Evolutionary conservation across 2,329 filamentous ascomycete genomes (phyloP).

Genomic region (Ophiostoma perfectum): DNA sequence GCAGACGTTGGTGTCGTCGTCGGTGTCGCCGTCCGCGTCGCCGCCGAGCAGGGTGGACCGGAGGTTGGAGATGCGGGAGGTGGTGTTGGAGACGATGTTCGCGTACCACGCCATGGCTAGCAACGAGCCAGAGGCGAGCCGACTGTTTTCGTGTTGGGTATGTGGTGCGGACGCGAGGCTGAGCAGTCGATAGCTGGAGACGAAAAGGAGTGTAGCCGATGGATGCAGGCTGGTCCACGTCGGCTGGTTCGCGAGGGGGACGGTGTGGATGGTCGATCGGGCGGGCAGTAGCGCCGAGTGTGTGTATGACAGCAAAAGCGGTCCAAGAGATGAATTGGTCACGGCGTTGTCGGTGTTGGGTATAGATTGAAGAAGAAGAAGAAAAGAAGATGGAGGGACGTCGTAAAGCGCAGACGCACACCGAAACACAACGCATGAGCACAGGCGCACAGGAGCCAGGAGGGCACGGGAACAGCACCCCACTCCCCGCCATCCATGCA

Average conservation of each 20-base stretch:
- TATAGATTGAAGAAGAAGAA: neutral
- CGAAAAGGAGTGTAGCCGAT: no score
- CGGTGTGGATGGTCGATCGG: no score
- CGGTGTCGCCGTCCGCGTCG: constrained; percentile 64
- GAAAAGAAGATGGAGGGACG: neutral
- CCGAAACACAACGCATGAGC: constrained; percentile 2
- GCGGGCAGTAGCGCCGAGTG: no score
- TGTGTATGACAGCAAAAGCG: no score
- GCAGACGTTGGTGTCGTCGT: constrained; percentile 93
- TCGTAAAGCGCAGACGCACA: neutral
- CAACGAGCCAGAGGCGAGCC: neutral
- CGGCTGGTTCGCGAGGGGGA: no score
- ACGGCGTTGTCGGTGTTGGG: neutral
- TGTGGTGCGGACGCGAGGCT: neutral
- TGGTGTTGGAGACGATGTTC: constrained; percentile 61
- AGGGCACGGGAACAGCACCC: neutral
- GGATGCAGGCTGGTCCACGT: no score
- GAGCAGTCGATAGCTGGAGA: no score
- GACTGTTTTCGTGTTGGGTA: neutral
- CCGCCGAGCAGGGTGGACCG: constrained; percentile 63
- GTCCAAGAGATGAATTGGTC: no score
- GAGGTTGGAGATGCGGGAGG: constrained; percentile 59
- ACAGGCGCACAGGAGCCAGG: constrained; percentile 3
- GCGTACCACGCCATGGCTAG: constrained; percentile 58
- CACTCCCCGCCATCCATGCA: constrained; percentile 6